Base-by-base conservation (phyloP, 106 monocot species). In the Triglochin maritima region DNA sequence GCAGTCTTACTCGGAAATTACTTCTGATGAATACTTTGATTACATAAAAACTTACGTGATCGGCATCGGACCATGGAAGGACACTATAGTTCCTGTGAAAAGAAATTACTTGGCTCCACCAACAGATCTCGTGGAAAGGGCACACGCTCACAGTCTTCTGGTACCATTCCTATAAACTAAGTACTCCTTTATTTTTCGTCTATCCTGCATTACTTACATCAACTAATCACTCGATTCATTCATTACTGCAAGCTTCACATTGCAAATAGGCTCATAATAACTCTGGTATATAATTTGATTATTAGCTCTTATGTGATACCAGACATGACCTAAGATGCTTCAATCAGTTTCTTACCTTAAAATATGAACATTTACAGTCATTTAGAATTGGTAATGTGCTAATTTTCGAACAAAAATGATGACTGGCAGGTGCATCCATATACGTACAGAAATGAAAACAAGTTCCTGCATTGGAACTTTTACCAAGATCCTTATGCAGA, bases 361-460 rank as follows among this genome's bases (percentile, higher is more conserved):
- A 29, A 29, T 29, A 29, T 1, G 29, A 29, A 29, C 29, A 29
- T 29, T 29, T 29, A 29, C 29, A 29, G 29, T 29, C 29, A 29
- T 29, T 29, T 29, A 29, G 29, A 29, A 29, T 29, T 29, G 29
- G 1, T 29, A 29, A 29, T 29, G 29, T 29, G 29, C 29, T 29
- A 29, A 29, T 29, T 29, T 29, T 29, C 29, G 29, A 29, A 29
- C 29, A 29, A 29, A 29, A 29, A 29, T 29, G 29, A 29, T 29
- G 29, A 29, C 29, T 49, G 14, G 68, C 80, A 90, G 90, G 90
- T 90, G 42, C 84, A 90, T 53, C 90, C 90, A 10, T 86, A 87
- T 66, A 87, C 87, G 5, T 91, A 76, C 76, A 84, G 90, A 76
- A 87, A 91, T 58, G 90, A 91, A 79, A 79, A 91, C 66, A 51